Evolutionary conservation across 352 stramenopile genomes (phyloP), one percentile per base, ranked within the genome.

Genomic region (Pythium scleroteichum): DNA sequence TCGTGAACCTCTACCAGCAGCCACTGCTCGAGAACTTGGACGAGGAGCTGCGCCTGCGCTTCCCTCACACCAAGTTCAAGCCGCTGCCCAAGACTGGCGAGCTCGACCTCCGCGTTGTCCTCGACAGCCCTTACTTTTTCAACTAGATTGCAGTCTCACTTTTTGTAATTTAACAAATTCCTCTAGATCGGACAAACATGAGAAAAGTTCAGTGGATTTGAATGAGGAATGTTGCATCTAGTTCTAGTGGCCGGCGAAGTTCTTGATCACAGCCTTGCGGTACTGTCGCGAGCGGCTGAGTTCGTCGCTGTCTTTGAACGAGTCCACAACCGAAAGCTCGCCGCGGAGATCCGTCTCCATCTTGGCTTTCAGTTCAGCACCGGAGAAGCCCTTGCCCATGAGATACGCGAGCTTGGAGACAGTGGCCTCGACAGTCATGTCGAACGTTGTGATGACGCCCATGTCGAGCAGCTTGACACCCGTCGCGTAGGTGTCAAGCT

Each of bases 61-160:
- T 99, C 86, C 97, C 98, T 14, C 83, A 93, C 42, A 82, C 98
- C 38, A 67, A 92, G 23, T 99, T 99, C 74, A 95, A 97, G 29
- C 81, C 94, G 41, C 73, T 99, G 22, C 98, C 97, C 2, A 64
- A 93, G 64, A 75, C 87, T 59, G 97, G 97, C 49, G 73, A 97
- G 39, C 82, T 99, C 33, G 87, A 99, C 71, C 73, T 99, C 5
- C 79, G 89, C 44, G 85, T 97, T 55, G 97, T 99, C 24, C 86
- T 95, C 50, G 83, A 97, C 53, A 98, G 96, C 66, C 82, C 79
- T 20, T 99, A 99, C 84, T 99, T 99, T 71, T 99, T 99, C 76
- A 98, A 99, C 70, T 99, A 97, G 76, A 72, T 51, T 35, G 29
- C 29, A 35, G 44, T 38, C 16, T 35, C 23, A 49, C 33, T 29